These are phyloP conservation scores for Microdochium bolleyi DNA, from an alignment of 2,329 filamentous ascomycete species.

Conservation along the genomic window DNA sequence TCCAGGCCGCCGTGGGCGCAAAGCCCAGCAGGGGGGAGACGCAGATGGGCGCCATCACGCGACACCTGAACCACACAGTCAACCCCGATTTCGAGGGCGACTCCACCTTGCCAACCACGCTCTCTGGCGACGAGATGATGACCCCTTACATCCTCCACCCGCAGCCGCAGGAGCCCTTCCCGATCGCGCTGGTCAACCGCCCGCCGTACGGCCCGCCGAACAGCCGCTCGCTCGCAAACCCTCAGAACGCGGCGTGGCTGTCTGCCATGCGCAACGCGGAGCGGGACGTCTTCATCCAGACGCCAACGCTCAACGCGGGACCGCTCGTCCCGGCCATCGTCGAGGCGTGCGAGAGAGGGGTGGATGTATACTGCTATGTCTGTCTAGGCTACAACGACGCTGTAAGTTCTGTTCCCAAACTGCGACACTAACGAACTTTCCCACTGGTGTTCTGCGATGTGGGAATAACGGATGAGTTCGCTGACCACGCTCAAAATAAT, in stretches of 20 bases:
- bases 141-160: slow-evolving; percentile 56
- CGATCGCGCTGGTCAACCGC: slow-evolving; percentile 65
- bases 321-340: slow-evolving; percentile 56
- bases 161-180: slow-evolving; percentile 43
- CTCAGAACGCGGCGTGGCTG: slow-evolving; percentile 70
- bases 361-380: slow-evolving; percentile 62
- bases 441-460: neutral
- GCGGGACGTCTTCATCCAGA: slow-evolving; percentile 65
- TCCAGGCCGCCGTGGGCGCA: slow-evolving; percentile 48
- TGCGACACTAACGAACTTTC: no score
- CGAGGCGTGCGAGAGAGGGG: slow-evolving; percentile 56
- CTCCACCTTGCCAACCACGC: slow-evolving; percentile 33
- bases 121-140: slow-evolving; percentile 39
- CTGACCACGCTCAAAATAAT: neutral
- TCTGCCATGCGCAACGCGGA: slow-evolving; percentile 59
- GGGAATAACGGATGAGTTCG: no score
- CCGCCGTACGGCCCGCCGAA: slow-evolving; percentile 58
- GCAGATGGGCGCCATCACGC: slow-evolving; percentile 49
- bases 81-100: slow-evolving; percentile 39
- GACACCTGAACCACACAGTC: slow-evolving; percentile 57
- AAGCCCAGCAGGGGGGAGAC: slow-evolving; percentile 42
- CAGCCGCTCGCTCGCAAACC: slow-evolving; percentile 51
- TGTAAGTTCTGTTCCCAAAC: no score
- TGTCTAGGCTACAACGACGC: slow-evolving; percentile 75
- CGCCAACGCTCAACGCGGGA: slow-evolving; percentile 67